These are phyloP conservation scores for Epichloe typhina DNA, from an alignment of 2,329 filamentous ascomycete genomes.

Conservation along the genomic window DNA sequence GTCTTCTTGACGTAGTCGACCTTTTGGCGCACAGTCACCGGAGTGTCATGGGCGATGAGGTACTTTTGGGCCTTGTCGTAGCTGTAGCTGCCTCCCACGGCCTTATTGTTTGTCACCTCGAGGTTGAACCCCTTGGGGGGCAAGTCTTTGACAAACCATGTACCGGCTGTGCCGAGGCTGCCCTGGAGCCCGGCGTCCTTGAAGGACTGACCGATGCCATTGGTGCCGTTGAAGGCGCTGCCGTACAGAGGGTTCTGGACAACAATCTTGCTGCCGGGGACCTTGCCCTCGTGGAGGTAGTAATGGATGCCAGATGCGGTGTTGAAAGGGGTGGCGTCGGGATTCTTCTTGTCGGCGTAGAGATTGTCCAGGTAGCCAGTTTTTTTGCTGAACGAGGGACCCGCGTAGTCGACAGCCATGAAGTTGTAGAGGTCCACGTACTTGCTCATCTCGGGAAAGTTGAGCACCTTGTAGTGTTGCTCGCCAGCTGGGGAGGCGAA, in stretches of 20 bases:
- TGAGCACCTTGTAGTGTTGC: constrained; percentile 34
- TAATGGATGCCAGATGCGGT: constrained; percentile 49
- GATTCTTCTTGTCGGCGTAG: constrained; percentile 37
- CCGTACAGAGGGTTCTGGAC: constrained; percentile 71
- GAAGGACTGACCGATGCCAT: constrained; percentile 51
- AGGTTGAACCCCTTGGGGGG: constrained; percentile 24
- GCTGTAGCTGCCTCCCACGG: constrained; percentile 45
- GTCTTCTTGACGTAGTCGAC: constrained; percentile 45
- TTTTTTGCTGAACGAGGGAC: constrained; percentile 44
- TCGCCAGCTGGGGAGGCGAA: constrained; percentile 36
- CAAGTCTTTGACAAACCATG: constrained; percentile 63
- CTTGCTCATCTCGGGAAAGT: constrained; percentile 38
- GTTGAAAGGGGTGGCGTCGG: constrained; percentile 52
- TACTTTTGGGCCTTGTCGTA: constrained; percentile 46
- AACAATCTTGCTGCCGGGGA: constrained; percentile 52
- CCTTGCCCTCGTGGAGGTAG: constrained; percentile 32
- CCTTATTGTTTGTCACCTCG: no score
- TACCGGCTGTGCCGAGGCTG: constrained; percentile 35
- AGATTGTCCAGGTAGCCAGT: constrained; percentile 59
- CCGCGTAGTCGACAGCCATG: constrained; percentile 61
- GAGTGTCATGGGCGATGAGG: constrained; percentile 59
- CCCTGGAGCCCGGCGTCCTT: constrained; percentile 39
- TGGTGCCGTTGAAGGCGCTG: constrained; percentile 49
- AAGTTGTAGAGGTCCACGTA: constrained; percentile 46
- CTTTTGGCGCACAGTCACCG: constrained; percentile 45